phyloP scores from a whole-genome alignment of 78 protist species.

The Dictyostelium intermedium region DNA sequence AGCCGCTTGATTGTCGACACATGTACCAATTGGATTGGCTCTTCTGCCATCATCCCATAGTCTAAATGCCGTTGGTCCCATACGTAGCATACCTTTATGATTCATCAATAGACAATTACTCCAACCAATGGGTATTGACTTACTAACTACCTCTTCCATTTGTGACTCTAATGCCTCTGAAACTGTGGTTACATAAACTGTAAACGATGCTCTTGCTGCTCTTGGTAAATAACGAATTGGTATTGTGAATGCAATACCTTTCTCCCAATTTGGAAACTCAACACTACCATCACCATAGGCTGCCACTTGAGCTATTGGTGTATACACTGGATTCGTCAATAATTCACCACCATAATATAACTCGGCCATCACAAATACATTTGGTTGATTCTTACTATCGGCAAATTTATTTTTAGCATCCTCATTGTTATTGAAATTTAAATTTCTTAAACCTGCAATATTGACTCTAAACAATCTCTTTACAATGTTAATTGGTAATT shows the following conservation, averaged over 20 bases:
- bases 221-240: constrained; percentile 50
- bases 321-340: constrained; percentile 43
- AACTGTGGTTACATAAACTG: constrained; percentile 15
- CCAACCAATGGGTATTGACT: constrained; percentile 82
- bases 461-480: constrained; percentile 61
- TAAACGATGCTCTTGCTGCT: constrained; percentile 66
- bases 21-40: constrained; percentile 85
- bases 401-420: constrained; percentile 57
- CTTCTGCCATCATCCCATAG: constrained; percentile 74
- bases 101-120: constrained; percentile 55
- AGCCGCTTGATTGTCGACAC: constrained; percentile 55
- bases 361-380: constrained; percentile 46
- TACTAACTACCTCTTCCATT: not conserved
- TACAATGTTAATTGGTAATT: constrained; percentile 59
- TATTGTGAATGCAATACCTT: constrained; percentile 61
- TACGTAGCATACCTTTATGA: constrained; percentile 66
- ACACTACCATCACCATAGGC: not conserved
- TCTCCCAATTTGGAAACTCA: constrained; percentile 76
- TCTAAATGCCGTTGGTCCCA: constrained; percentile 62
- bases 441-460: constrained; percentile 52
- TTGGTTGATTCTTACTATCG: constrained; percentile 5
- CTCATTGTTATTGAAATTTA: constrained; percentile 28
- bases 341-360: constrained; percentile 61
- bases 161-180: not conserved
- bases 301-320: constrained; percentile 18